Evolutionary conservation across 805 yeast genomes (phyloP), one percentile per base, ranked within the genome.

Genomic region (Candida montana): DNA sequence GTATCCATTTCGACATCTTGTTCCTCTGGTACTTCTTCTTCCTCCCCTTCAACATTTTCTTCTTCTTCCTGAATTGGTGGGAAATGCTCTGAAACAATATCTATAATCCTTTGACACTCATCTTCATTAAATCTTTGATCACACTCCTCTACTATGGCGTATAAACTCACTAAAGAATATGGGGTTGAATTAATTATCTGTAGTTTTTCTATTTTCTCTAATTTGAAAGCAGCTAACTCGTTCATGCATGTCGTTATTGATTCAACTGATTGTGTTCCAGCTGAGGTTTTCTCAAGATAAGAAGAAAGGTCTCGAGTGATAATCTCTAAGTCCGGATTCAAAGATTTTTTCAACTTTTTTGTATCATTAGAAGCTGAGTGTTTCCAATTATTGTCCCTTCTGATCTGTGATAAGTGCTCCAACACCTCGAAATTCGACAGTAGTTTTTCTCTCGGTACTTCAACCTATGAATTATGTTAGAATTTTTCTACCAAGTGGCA

Each of bases 111-210:
- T 35, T 78, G 74, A 37, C 85, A 71, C 45, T 80, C 72, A 1
- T 76, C 83, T 45, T 84, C 86, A n/a, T 67, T 64, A 53, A 89
- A 83, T 52, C 99, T 70, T 47, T 77, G 79, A 51, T 91, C 99
- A 61, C 96, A 91, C 57, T 93, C 98, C 57, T 91, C 99, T 1
- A 91, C 79, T 23, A 91, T 65, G 0, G 93, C 72, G 58, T 79
- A 88, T 39, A 91, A 68, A 29, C 77, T 81, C 11, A 90, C 96
- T 69, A 87, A 65, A 5, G 87, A 77, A 35, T 81, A 68, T 1
- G 99, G 99, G 23, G 87, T 70, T 7, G 80, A 69, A 59, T 91
- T 90, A 42, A 90, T 73, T 31, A 91, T 76, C 63, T 91, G 96
- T 31, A 91, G 66, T 50, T 81, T 78, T 56, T 91, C 99, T 20